A percentile compares a stretch with the other conserved stretches of the same genome.
Evolutionary conservation across 2,329 filamentous ascomycete genomes (phyloP).

Genomic region (Pseudogymnoascus sp.): DNA sequence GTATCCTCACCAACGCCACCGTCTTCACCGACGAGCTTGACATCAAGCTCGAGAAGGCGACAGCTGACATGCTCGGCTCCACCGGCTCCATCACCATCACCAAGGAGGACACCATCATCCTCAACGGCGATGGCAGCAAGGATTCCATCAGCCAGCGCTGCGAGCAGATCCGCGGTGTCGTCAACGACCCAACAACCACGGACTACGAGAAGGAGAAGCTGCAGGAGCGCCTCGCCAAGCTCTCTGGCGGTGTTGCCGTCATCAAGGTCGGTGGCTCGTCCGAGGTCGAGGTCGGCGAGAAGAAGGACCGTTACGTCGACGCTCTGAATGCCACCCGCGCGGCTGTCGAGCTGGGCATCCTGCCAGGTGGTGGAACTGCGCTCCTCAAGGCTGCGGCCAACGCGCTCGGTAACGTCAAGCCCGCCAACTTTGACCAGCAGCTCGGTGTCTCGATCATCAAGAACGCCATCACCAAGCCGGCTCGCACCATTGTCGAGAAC

Average conservation of each 20-base stretch:
- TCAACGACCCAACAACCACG: slow-evolving; percentile 84
- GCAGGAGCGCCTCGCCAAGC: slow-evolving; percentile 98
- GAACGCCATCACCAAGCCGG: slow-evolving; percentile 93
- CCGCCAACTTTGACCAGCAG: slow-evolving; percentile 97
- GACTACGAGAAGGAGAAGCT: slow-evolving; percentile 99
- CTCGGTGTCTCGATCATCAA: slow-evolving; percentile 96
- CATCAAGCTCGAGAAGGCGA: slow-evolving; percentile 98
- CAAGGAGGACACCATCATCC: slow-evolving; percentile 98
- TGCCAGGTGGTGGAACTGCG: slow-evolving; percentile 95
- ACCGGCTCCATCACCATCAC: slow-evolving; percentile 99
- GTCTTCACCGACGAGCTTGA: slow-evolving; percentile 99
- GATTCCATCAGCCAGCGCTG: slow-evolving; percentile 89
- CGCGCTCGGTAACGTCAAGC: slow-evolving; percentile 73
- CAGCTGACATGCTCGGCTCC: slow-evolving; percentile 88
- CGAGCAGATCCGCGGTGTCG: slow-evolving; percentile 98
- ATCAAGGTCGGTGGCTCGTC: slow-evolving; percentile 98
- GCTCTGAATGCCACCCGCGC: slow-evolving; percentile 96
- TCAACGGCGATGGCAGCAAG: slow-evolving; percentile 95
- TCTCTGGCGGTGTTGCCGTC: slow-evolving; percentile 96
- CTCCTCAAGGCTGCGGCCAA: slow-evolving; percentile 94
- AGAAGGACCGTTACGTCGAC: slow-evolving; percentile 99
- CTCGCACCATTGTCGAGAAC: slow-evolving; percentile 94
- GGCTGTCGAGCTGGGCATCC: slow-evolving; percentile 97
- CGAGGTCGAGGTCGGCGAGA: slow-evolving; percentile 98
- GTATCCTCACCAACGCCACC: slow-evolving; percentile 88